These are phyloP conservation scores for Cinnamomum chago DNA, from an alignment of 164 flowering plant genomes.

Conservation along the genomic window DNA sequence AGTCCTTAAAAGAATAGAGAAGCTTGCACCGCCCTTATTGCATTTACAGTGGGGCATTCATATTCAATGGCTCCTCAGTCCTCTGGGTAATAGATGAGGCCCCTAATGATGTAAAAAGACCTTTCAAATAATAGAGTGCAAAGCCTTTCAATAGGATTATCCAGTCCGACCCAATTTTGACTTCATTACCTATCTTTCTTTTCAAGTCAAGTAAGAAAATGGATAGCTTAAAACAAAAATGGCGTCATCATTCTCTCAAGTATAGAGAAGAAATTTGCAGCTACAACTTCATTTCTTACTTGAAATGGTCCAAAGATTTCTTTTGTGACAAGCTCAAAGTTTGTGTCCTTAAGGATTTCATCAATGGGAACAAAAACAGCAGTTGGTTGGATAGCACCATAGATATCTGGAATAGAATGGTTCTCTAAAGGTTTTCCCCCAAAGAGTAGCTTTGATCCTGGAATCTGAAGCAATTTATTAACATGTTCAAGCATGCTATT, in stretches of 20 bases:
- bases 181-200: background rate
- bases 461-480: conserved; percentile 68
- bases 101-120: too few species aligned
- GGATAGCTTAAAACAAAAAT: background rate
- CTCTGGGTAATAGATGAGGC: too few species aligned
- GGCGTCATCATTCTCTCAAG: too few species aligned
- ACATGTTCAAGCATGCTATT: conserved; percentile 79
- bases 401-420: conserved; percentile 79
- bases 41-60: too few species aligned
- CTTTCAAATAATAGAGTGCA: too few species aligned
- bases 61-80: too few species aligned
- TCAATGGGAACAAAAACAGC: conserved; percentile 84
- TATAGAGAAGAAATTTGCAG: background rate
- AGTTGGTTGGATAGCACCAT: conserved; percentile 93
- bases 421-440: conserved; percentile 82
- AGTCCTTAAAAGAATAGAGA: too few species aligned
- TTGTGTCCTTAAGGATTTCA: conserved; percentile 71
- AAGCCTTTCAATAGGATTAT: too few species aligned
- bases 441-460: conserved; percentile 83
- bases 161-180: background rate
- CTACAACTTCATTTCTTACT: conserved; percentile 37
- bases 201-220: background rate
- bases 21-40: too few species aligned
- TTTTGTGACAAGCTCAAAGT: conserved; percentile 76
- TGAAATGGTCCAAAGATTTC: conserved; percentile 99